These are phyloP conservation scores for Leucocoprinus sp. DNA, from an alignment of 768 basidiomycete species.

Conservation along the genomic window DNA sequence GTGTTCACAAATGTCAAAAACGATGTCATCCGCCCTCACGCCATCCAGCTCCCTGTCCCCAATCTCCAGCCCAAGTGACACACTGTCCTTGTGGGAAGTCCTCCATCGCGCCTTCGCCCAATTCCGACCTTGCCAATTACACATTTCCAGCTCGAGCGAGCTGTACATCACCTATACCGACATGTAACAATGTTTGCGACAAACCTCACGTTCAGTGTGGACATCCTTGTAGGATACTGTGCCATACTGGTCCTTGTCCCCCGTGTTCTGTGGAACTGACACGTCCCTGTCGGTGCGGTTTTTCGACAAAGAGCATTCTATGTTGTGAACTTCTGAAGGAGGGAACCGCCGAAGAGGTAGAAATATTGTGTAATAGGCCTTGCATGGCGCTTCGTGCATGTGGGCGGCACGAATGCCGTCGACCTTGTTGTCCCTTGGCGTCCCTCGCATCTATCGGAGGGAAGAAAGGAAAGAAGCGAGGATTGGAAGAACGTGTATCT, in stretches of 20 bases:
- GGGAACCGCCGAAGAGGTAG: slow-evolving; percentile 29
- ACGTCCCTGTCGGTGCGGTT: slow-evolving; percentile 83
- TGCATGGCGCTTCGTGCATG: slow-evolving; percentile 77
- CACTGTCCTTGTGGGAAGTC: slow-evolving; percentile 81
- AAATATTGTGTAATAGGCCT: slow-evolving; percentile 72
- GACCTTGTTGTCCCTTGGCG: slow-evolving; percentile 86
- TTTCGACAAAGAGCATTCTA: slow-evolving; percentile 43
- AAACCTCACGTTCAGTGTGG: slow-evolving; percentile 58
- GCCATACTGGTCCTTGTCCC: slow-evolving; percentile 76
- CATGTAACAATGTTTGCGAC: slow-evolving; percentile 62
- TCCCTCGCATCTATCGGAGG: slow-evolving; percentile 35
- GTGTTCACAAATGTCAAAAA: slow-evolving; percentile 62
- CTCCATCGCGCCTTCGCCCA: slow-evolving; percentile 32
- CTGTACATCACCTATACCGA: slow-evolving; percentile 76
- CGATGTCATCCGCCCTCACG: slow-evolving; percentile 71
- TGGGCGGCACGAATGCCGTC: slow-evolving; percentile 78
- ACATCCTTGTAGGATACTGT: slow-evolving; percentile 62
- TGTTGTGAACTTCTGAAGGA: slow-evolving; percentile 44
- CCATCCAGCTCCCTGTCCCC: slow-evolving; percentile 55
- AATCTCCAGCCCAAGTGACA: slow-evolving; percentile 55
- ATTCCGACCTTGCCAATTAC: slow-evolving; percentile 19
- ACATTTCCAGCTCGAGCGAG: slow-evolving; percentile 34
- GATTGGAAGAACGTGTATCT: slow-evolving; percentile 15
- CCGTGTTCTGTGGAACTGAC: slow-evolving; percentile 66
- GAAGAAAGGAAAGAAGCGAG: slow-evolving; percentile 58